These are phyloP conservation scores for Licmophora abbreviata DNA, from an alignment of 108 stramenopile genomes.

Conservation along the genomic window DNA sequence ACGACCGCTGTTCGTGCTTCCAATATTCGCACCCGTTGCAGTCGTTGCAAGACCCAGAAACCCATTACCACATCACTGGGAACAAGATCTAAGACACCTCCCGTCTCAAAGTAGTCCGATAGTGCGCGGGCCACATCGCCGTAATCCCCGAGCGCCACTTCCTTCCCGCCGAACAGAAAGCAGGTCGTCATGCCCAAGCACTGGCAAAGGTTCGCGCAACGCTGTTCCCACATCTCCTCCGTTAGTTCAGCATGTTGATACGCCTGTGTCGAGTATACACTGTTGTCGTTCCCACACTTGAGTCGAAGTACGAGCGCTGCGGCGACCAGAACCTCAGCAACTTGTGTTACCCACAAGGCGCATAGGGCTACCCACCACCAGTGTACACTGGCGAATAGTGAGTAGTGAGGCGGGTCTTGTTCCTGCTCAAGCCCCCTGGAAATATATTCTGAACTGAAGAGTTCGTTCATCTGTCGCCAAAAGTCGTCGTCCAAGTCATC, in stretches of 20 bases:
- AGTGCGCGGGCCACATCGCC: constrained; percentile 64
- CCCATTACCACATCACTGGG: constrained; percentile 75
- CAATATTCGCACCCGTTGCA: constrained; percentile 59
- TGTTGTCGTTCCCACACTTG: too few relatives aligned
- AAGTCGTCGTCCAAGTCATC: too few relatives aligned
- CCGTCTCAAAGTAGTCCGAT: constrained; percentile 75
- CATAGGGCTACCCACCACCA: too few relatives aligned
- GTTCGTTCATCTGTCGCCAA: too few relatives aligned
- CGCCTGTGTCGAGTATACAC: not conserved
- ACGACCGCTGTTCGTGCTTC: constrained; percentile 32
- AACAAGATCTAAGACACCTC: constrained; percentile 68
- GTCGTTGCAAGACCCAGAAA: constrained; percentile 59
- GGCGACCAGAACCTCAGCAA: too few relatives aligned
- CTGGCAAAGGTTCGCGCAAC: constrained; percentile 55
- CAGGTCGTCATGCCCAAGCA: constrained; percentile 58
- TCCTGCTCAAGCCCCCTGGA: too few relatives aligned
- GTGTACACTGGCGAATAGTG: too few relatives aligned
- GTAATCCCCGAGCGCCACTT: constrained; percentile 31
- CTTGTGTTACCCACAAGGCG: too few relatives aligned
- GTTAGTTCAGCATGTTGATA: constrained; percentile 21
- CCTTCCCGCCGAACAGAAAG: constrained; percentile 78
- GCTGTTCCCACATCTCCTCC: constrained; percentile 58
- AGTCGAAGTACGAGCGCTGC: too few relatives aligned
- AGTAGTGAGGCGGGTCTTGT: too few relatives aligned
- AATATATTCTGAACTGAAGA: too few relatives aligned